Evolutionary conservation across 139 green algal genomes (phyloP), one percentile per base, ranked within the genome.

Genomic region (Picochlorum sp.): DNA sequence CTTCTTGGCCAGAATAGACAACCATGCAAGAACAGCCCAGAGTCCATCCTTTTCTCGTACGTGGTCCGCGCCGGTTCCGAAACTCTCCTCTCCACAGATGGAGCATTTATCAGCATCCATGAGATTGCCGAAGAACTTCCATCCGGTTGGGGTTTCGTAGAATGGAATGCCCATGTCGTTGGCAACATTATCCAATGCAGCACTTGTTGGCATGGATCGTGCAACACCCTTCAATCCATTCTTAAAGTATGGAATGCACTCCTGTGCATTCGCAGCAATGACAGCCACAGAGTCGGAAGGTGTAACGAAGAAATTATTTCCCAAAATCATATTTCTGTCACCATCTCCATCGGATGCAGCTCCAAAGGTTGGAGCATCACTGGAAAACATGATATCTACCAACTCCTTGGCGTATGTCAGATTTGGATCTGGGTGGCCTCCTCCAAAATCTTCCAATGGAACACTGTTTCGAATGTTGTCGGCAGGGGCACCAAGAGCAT

Each of bases 301-400:
- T 4, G 87, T 95, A 61, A 99, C 85, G 74, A 99, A 99, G 80
- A 99, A 98, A 63, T 92, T 75, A 66, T 81, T 78, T 49, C 94
- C 94, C 61, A 99, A 82, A 72, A 99, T 91, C 94, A 99, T 98
- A 88, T 98, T 98, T 71, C 94, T 86, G 79, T 98, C 94, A 58
- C 92, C 94, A 67, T 99, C 94, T 57, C 90, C 90, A 67, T 97
- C 90, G 14, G 74, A 85, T 49, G 89, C 89, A 8, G 86, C 88
- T 28, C 92, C 92, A 55, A 97, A 91, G 50, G 77, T 71, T 31
- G 89, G 86, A 4, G 80, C 89, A 24, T 87, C 56, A 20, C 83
- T 70, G 6, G 55, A 65, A 59, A 66, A 92, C 79, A 90, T 86
- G 18, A 84, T 66, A 44, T 86, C 73, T 56, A 98, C 93, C 68